Base-by-base conservation (phyloP, 148 eudicot species). In the Dianthus caryophyllus region DNA sequence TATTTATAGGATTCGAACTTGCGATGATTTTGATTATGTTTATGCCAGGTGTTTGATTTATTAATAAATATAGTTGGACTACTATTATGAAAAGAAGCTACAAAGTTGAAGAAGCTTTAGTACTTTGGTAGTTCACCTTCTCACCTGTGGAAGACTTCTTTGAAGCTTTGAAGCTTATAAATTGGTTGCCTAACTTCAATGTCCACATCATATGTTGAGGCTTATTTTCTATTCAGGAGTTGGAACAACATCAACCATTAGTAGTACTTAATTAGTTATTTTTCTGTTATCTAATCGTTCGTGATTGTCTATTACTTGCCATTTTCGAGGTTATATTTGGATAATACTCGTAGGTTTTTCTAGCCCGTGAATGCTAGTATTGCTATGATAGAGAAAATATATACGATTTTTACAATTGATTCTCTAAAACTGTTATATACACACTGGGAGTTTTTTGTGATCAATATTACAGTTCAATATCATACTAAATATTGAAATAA, bases 101-200 rank as follows among this genome's bases (percentile, higher is more conserved):
- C 0, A 3, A 54, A 6, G 30, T 24, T 2, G 8, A 8, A 33
- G 8, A 33, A 3, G 8, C 5, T 8, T 33, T 41, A 4, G 1
- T 3, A 9, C 44, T 41, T 4, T 9, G 61, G 61, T 56, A 2
- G 62, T 58, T 58, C 62, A 58, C 62, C 62, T 58, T 58, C 62
- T 58, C 38, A 58, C 41, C 62, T 30, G 20, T 30, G 8, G 21
- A 58, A 58, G 21, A 58, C 39, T n/a, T 30, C 18, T 10, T 57
- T 29, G 61, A 53, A 9, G 61, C 56, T 22, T 52, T 52, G 10
- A 18, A 10, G 27, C 18, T 49, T n/a, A 22, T 6, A 52, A 13
- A 52, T 52, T 52, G 56, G 27, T 52, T 52, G 20, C 56, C 56
- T 6, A n/a, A 52, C 56, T 52, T 52, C n/a, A 14, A 52, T 52